Conservation (phyloP, 2,329 filamentous ascomycete species). For the Cladosporium sp. region DNA sequence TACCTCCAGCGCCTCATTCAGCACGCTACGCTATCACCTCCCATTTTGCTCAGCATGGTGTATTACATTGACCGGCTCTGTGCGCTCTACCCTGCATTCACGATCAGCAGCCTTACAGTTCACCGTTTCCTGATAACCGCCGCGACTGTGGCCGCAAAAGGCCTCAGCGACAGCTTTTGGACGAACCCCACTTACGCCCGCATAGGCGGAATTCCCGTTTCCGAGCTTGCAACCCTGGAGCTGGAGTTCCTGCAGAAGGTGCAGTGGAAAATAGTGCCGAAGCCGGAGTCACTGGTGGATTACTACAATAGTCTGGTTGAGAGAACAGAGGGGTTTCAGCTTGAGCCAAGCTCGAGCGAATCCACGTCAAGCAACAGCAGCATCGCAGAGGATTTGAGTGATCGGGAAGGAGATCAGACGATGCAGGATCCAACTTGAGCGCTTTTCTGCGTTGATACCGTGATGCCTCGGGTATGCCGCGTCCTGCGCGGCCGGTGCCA, state of each 20-base stretch:
- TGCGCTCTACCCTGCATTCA: constrained; percentile 87
- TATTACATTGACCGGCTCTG: constrained; percentile 97
- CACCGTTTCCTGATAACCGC: constrained; percentile 96
- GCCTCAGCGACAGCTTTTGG: constrained; percentile 94
- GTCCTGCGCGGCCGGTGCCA: no score
- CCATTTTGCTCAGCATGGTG: constrained; percentile 95
- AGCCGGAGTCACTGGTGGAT: constrained; percentile 85
- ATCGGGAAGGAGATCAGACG: constrained; percentile 3
- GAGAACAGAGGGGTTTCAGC: constrained; percentile 54
- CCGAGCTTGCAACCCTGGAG: constrained; percentile 85
- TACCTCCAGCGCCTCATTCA: constrained; percentile 90
- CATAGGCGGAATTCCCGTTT: constrained; percentile 85
- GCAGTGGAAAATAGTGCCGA: constrained; percentile 95
- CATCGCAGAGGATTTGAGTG: constrained; percentile 3
- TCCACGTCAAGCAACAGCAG: constrained; percentile 6
- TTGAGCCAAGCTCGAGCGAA: constrained; percentile 34
- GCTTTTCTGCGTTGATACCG: no score
- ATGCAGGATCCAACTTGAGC: constrained; percentile 4
- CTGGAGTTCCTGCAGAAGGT: constrained; percentile 88
- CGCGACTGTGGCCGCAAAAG: constrained; percentile 92
- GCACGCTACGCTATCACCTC: constrained; percentile 87
- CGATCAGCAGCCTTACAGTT: constrained; percentile 91
- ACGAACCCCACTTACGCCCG: constrained; percentile 95
- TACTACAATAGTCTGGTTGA: constrained; percentile 88
- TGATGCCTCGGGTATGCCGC: no score